These are phyloP conservation scores for Neocatenulostroma microsporum DNA, from an alignment of 2,329 filamentous ascomycete species.

Conservation along the genomic window DNA sequence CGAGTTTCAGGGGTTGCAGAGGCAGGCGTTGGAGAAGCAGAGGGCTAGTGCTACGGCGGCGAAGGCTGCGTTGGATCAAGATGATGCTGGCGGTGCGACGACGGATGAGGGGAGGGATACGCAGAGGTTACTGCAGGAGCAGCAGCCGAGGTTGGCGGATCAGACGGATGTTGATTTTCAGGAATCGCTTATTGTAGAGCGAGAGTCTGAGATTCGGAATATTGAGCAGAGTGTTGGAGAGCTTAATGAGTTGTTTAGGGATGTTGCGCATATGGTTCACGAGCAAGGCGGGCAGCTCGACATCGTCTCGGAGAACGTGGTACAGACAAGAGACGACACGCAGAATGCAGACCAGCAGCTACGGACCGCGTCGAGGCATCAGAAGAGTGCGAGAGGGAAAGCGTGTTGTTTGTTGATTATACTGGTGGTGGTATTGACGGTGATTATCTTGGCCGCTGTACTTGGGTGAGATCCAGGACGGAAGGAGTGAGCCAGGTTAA, in stretches of 20 bases:
- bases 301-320: conserved; percentile 81
- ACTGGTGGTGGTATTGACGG: conserved; percentile 76
- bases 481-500: no score
- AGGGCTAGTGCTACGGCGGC: conserved; percentile 77
- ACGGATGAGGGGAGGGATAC: conserved; percentile 46
- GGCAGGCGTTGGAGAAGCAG: conserved; percentile 84
- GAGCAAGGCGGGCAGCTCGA: conserved; percentile 88
- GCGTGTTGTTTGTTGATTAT: conserved; percentile 88
- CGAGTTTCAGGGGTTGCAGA: conserved; percentile 90
- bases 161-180: conserved; percentile 98
- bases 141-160: conserved; percentile 71
- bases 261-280: conserved; percentile 94
- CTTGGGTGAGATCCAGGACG: conserved; percentile 58
- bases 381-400: conserved; percentile 92
- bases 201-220: conserved; percentile 92
- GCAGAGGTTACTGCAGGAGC: conserved; percentile 49
- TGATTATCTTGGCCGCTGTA: conserved; percentile 80
- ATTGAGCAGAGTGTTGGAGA: conserved; percentile 96
- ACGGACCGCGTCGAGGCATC: conserved; percentile 77
- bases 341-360: conserved; percentile 79
- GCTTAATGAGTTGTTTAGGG: conserved; percentile 90
- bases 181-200: conserved; percentile 88
- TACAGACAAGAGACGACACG: conserved; percentile 72
- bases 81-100: conserved; percentile 31
- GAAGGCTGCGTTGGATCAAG: conserved; percentile 64